Evolutionary conservation across 2,329 filamentous ascomycete genomes (phyloP).

Genomic region (Stylonectria norvegica): DNA sequence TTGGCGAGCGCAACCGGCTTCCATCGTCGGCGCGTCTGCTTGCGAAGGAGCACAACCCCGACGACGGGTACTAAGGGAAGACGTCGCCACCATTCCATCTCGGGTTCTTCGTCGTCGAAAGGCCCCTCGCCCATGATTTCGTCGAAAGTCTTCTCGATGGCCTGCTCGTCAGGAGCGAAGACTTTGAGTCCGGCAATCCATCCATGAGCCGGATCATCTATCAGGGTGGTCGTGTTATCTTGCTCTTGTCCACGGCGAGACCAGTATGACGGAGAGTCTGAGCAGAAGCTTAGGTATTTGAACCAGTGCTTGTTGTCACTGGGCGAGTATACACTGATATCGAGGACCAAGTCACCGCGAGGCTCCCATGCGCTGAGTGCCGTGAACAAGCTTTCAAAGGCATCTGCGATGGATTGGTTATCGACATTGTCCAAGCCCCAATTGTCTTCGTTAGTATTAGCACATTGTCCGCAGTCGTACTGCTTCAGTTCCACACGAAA

Average conservation of each 20-base stretch:
- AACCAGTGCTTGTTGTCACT: conserved; percentile 36
- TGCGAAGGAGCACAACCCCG: conserved; percentile 33
- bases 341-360: conserved; percentile 32
- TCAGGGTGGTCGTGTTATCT: conserved; percentile 17
- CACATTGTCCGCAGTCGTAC: conserved; percentile 20
- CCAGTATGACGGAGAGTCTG: conserved; percentile 15
- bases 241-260: conserved; percentile 10
- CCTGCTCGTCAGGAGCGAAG: conserved; percentile 11
- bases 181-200: conserved; percentile 27
- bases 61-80: conserved; percentile 34
- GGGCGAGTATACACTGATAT: conserved; percentile 37
- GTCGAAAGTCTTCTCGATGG: conserved; percentile 21
- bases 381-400: conserved; percentile 30
- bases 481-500: conserved; percentile 27
- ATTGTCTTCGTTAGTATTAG: conserved; percentile 5
- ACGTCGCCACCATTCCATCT: conserved; percentile 32
- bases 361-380: conserved; percentile 32
- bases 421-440: conserved; percentile 20
- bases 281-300: conserved; percentile 29
- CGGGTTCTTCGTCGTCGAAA: conserved; percentile 25
- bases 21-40: conserved; percentile 36
- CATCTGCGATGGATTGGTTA: conserved; percentile 25
- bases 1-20: conserved; percentile 27
- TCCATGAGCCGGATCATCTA: conserved; percentile 28
- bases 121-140: conserved; percentile 30